Evolutionary conservation across 2,329 filamentous ascomycete genomes (phyloP), one percentile per base, ranked within the genome.

Genomic region (Orbilia oligospora): DNA sequence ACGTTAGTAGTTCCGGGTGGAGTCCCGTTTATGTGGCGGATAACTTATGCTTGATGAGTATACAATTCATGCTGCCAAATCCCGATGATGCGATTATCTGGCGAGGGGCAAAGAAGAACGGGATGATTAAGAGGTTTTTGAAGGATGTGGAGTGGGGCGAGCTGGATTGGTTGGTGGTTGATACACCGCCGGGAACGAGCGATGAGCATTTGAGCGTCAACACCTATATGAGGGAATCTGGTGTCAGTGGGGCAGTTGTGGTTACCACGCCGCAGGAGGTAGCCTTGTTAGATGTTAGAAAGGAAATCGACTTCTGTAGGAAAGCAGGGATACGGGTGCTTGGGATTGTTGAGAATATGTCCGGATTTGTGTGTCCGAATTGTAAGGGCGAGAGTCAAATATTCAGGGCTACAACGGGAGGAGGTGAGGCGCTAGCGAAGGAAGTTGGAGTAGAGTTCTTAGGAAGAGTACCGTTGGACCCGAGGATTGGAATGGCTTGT

Each of bases 111-210:
- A 99, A 99, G 89, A 99, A 99, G 88, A 99, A 98, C 83, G 96
- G 96, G 0, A 86, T 99, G 72, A 98, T 99, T 83, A 99, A 99
- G 87, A 93, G 97, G 84, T 99, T 99, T 82, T 86, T 99, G 65
- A 97, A 97, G 86, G 97, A 99, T 83, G 96, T 99, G 5, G 93
- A 97, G 83, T 99, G 97, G 96, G 96, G 96, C 9, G 92, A 97
- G 78, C 87, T 98, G 84, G 96, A 99, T 83, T 97, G 95, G 81
- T 84, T 99, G 75, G 88, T 99, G 65, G 93, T 98, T 10, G 96
- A 99, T 84, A 99, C 96, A 0, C 96, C 97, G 0, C 96, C 96
- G 0, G 96, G 96, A 18, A 99, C 96, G 1, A 94, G 91, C 76
- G 96, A 99, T 84, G 96, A 99, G 86, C 96, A 99, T 85, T 86